phyloP scores from a whole-genome alignment of 805 yeast species.

The Starmerella tilneyi region DNA sequence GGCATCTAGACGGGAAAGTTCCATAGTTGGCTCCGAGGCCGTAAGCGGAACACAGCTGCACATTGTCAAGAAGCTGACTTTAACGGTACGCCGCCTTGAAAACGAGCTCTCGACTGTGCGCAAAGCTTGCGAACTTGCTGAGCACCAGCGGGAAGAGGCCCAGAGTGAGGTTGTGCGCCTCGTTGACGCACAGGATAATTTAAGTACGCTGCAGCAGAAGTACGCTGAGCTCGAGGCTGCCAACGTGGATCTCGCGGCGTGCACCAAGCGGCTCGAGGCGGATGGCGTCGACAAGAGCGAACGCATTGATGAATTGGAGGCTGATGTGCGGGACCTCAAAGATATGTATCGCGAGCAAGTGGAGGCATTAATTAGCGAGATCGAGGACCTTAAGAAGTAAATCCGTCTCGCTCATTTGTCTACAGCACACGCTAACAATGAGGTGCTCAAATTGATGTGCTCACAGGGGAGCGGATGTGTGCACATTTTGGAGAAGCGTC shows the following conservation, averaged over 20 bases:
- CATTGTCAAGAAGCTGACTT: slow-evolving; percentile 60
- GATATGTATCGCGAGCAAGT: slow-evolving; percentile 75
- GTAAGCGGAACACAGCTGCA: slow-evolving; percentile 38
- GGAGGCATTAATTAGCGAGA: slow-evolving; percentile 62
- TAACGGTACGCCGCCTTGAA: slow-evolving; percentile 69
- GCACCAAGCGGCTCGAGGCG: slow-evolving; percentile 41
- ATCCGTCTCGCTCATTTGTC: background rate
- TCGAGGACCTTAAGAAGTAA: slow-evolving; percentile 10
- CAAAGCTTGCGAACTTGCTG: slow-evolving; percentile 50
- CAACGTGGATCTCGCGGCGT: slow-evolving; percentile 40
- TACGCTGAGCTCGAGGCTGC: slow-evolving; percentile 28
- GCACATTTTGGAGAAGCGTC: too few relatives aligned
- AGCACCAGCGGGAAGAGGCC: slow-evolving; percentile 51
- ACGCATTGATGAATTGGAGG: slow-evolving; percentile 68
- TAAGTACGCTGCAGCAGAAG: slow-evolving; percentile 31
- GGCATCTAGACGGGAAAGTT: slow-evolving; percentile 13
- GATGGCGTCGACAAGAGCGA: slow-evolving; percentile 82
- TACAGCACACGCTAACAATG: too few relatives aligned
- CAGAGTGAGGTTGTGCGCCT: slow-evolving; percentile 56
- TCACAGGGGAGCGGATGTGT: too few relatives aligned
- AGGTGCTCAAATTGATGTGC: too few relatives aligned
- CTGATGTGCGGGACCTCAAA: slow-evolving; percentile 83
- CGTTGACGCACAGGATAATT: slow-evolving; percentile 46
- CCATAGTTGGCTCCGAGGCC: slow-evolving; percentile 25
- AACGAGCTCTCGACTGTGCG: slow-evolving; percentile 56